Conservation (phyloP, 441 rosid species). For the Erodium moschatum region DNA sequence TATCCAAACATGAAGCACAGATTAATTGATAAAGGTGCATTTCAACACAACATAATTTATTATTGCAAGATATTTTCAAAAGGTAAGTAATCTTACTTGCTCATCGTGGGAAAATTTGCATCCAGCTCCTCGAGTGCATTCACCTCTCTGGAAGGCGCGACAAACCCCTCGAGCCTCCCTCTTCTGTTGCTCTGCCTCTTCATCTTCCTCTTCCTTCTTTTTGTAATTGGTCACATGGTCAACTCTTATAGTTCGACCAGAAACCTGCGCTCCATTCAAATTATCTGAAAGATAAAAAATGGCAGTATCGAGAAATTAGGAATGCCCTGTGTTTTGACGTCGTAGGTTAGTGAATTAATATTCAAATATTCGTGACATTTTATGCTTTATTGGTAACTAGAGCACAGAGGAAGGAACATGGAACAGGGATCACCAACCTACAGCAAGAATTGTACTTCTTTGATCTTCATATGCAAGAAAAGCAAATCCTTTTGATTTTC, state of each 20-base stretch:
- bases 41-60: conserved; percentile 9
- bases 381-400: neutral
- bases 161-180: conserved; percentile 90
- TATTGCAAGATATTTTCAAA: neutral
- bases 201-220: conserved; percentile 85
- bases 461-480: conserved; percentile 91
- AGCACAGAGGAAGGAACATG: neutral
- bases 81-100: conserved; percentile 39
- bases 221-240: conserved; percentile 63
- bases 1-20: neutral
- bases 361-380: neutral
- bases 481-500: conserved; percentile 83
- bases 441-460: conserved; percentile 76
- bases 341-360: neutral
- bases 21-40: neutral
- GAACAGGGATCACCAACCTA: conserved; percentile 43
- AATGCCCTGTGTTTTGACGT: neutral
- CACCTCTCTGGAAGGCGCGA: conserved; percentile 83
- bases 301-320: neutral
- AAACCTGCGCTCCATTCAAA: conserved; percentile 63
- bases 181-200: conserved; percentile 48
- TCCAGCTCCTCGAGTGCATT: conserved; percentile 73
- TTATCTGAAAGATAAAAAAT: conserved; percentile 44
- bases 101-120: conserved; percentile 88
- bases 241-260: conserved; percentile 62